phyloP scores from a whole-genome alignment of 2,329 filamentous ascomycete species.

The Penicillium sp. region DNA sequence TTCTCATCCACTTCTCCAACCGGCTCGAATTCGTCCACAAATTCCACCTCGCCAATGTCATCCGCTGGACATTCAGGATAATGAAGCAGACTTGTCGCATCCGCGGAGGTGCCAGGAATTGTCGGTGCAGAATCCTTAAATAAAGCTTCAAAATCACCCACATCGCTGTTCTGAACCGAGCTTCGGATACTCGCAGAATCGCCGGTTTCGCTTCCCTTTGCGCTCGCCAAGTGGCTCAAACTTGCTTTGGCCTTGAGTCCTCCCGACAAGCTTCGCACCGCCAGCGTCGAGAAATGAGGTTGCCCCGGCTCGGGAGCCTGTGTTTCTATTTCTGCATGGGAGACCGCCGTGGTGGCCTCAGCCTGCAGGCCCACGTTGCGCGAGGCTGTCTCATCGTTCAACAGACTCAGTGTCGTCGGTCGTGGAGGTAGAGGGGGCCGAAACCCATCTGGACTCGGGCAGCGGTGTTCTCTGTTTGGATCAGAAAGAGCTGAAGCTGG shows the following conservation, averaged over 20 bases:
- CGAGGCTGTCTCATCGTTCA: conserved; percentile 31
- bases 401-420: conserved; percentile 34
- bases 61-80: conserved; percentile 36
- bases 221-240: conserved; percentile 40
- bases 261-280: conserved; percentile 25
- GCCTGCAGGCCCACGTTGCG: conserved; percentile 43
- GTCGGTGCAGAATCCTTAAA: conserved; percentile 61
- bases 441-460: conserved; percentile 27
- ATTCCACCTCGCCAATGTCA: conserved; percentile 55
- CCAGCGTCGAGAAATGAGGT: conserved; percentile 55
- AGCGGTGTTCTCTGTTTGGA: conserved; percentile 13
- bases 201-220: conserved; percentile 45
- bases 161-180: conserved; percentile 49
- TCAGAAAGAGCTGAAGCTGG: conserved; percentile 14
- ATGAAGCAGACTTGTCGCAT: conserved; percentile 28
- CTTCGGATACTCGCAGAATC: conserved; percentile 49
- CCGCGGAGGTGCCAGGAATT: conserved; percentile 36
- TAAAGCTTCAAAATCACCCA: conserved; percentile 73
- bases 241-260: conserved; percentile 32
- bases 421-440: conserved; percentile 45
- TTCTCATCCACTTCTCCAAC: conserved; percentile 56
- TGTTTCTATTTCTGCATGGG: conserved; percentile 72
- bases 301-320: conserved; percentile 66
- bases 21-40: conserved; percentile 68
- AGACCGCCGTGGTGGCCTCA: conserved; percentile 77